Percentiles rank a stretch among this genome's conserved stretches.
Evolutionary conservation across 495 filamentous ascomycete genomes (phyloP).

Genomic region (Aspergillus conjunctus): DNA sequence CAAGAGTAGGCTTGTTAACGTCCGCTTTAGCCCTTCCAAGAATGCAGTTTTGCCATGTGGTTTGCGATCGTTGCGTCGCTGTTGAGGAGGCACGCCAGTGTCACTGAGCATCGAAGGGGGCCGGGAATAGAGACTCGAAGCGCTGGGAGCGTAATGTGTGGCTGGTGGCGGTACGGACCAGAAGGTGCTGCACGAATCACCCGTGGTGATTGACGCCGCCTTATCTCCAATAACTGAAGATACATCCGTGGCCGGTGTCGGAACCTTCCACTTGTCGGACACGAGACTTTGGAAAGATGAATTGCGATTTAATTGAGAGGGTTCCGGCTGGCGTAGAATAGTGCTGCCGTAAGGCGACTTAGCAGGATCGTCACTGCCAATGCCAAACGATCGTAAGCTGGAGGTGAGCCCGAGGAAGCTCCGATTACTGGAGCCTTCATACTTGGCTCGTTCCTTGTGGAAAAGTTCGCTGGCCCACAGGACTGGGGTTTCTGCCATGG

Average conservation of each 20-base stretch:
- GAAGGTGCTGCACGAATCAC: constrained; percentile 80
- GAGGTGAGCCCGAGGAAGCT: constrained; percentile 49
- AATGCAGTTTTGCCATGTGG: constrained; percentile 64
- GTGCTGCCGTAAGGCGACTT: constrained; percentile 33
- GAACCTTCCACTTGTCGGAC: constrained; percentile 63
- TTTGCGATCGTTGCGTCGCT: constrained; percentile 41
- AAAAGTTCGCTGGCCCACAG: constrained; percentile 92
- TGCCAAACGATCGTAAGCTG: constrained; percentile 50
- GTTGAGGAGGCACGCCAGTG: constrained; percentile 29
- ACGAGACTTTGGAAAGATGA: constrained; percentile 65
- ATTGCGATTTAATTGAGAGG: constrained; percentile 44
- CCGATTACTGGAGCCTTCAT: constrained; percentile 64
- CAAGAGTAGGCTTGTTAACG: constrained; percentile 78
- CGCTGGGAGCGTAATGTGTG: constrained; percentile 61
- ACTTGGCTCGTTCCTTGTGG: constrained; percentile 71
- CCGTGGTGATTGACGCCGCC: constrained; percentile 59
- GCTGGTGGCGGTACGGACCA: constrained; percentile 79
- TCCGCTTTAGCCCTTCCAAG: constrained; percentile 74
- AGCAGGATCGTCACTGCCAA: constrained; percentile 53
- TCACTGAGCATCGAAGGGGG: constrained; percentile 52
- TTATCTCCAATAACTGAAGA: constrained; percentile 57
- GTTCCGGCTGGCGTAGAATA: constrained; percentile 45
- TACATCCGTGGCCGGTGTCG: constrained; percentile 52
- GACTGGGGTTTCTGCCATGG: constrained; percentile 82
- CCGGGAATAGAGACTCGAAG: constrained; percentile 54